Conservation (phyloP, 768 basidiomycete species). For the Lanmaoa pseudosensibilis region DNA sequence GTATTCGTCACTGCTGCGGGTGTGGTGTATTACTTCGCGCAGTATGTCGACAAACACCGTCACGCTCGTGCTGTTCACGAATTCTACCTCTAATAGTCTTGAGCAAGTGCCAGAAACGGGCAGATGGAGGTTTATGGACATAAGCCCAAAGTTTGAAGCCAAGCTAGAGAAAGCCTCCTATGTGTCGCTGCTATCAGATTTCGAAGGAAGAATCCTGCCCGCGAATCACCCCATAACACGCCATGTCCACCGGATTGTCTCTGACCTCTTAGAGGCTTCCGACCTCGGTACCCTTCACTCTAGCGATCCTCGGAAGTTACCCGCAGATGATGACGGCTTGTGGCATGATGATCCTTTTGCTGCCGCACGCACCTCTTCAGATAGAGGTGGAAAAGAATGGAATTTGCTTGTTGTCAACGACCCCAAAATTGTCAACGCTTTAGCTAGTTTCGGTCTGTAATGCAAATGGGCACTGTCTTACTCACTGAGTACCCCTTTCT, state of each 20-base stretch:
- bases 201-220: conserved; percentile 57
- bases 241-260: conserved; percentile 70
- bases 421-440: conserved; percentile 68
- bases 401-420: conserved; percentile 80
- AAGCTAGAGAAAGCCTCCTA: conserved; percentile 45
- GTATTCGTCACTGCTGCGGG: conserved; percentile 22
- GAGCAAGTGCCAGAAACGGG: conserved; percentile 88
- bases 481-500: neutral
- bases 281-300: conserved; percentile 61
- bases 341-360: conserved; percentile 25
- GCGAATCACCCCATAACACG: conserved; percentile 61
- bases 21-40: conserved; percentile 29
- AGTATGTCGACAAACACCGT: conserved; percentile 19
- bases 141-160: conserved; percentile 56
- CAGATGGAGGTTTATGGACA: conserved; percentile 86
- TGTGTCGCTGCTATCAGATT: conserved; percentile 50
- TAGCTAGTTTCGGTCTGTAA: conserved; percentile 63
- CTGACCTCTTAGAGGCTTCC: conserved; percentile 66
- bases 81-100: conserved; percentile 46
- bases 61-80: neutral
- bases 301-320: conserved; percentile 2
- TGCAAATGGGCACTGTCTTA: neutral
- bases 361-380: conserved; percentile 10
- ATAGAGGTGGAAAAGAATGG: conserved; percentile 45
- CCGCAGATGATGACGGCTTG: conserved; percentile 14